phyloP scores from a whole-genome alignment of 1,139 yeast genomes.

The Scheffersomyces stambukii region DNA sequence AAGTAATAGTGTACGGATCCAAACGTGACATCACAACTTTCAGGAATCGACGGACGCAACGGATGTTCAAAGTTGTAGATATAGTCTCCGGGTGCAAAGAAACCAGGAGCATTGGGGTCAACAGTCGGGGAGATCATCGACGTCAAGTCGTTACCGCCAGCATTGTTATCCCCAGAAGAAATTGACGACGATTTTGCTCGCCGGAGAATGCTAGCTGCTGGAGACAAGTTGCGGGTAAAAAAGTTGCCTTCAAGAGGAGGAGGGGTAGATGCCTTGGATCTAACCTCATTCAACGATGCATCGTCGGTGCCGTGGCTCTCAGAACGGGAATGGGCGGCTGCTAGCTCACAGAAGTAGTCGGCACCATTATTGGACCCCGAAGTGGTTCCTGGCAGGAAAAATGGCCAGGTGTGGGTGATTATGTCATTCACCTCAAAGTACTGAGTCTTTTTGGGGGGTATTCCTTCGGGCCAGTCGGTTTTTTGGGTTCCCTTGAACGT shows the following conservation, averaged over 20 bases:
- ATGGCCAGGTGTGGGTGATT: conserved; percentile 88
- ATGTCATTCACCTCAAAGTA: conserved; percentile 63
- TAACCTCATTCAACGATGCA: conserved; percentile 26
- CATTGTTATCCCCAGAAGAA: conserved; percentile 11
- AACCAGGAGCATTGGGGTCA: conserved; percentile 26
- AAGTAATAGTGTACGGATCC: conserved; percentile 72
- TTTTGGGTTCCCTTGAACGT: conserved; percentile 68
- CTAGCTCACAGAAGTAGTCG: conserved; percentile 39
- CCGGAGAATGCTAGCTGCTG: conserved; percentile 31
- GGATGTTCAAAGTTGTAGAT: conserved; percentile 89
- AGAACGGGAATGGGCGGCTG: conserved; percentile 11
- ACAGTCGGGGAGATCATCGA: conserved; percentile 7
- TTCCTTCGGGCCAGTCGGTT: conserved; percentile 99
- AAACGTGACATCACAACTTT: conserved; percentile 70
- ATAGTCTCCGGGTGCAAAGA: conserved; percentile 76
- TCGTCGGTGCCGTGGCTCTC: conserved; percentile 22
- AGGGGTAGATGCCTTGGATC: conserved; percentile 11
- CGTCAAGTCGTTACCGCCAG: conserved; percentile 9
- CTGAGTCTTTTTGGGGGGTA: conserved; percentile 79
- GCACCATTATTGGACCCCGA: conserved; percentile 50
- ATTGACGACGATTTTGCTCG: conserved; percentile 36
- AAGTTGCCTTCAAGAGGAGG: conserved; percentile 21
- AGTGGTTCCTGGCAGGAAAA: conserved; percentile 42
- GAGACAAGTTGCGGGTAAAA: conserved; percentile 26
- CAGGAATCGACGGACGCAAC: conserved; percentile 78